phyloP scores from a whole-genome alignment of 441 rosid genomes.

The Populus hybrid region DNA sequence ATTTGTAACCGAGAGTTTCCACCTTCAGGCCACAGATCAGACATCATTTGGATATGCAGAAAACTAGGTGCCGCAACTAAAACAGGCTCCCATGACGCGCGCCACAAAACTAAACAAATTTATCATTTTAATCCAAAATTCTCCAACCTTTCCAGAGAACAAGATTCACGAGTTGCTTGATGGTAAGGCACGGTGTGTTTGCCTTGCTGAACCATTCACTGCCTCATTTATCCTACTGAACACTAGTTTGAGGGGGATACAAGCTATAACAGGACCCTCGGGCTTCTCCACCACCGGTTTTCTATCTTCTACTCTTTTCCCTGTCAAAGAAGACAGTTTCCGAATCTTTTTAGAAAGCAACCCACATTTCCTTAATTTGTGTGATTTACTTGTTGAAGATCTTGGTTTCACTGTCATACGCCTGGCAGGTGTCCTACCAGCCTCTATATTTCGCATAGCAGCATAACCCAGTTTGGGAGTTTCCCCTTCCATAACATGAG shows the following conservation, averaged over 20 bases:
- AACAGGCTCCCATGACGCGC: not conserved
- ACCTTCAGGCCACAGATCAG: slow-evolving; percentile 1
- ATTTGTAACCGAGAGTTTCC: slow-evolving; percentile 24
- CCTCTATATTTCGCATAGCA: slow-evolving; percentile 29
- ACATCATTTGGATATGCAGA: not conserved
- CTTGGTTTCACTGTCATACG: slow-evolving; percentile 23
- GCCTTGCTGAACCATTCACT: slow-evolving; percentile 65
- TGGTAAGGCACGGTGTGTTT: slow-evolving; percentile 41
- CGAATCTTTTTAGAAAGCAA: slow-evolving; percentile 60
- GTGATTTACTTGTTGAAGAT: slow-evolving; percentile 35
- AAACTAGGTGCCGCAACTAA: not conserved
- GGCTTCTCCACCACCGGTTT: slow-evolving; percentile 46
- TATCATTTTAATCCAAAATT: slow-evolving; percentile 20
- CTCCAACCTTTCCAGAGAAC: slow-evolving; percentile 19
- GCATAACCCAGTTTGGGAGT: slow-evolving; percentile 21
- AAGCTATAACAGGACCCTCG: slow-evolving; percentile 62
- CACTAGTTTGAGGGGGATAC: slow-evolving; percentile 82
- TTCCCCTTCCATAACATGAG: slow-evolving; percentile 10
- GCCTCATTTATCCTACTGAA: slow-evolving; percentile 90
- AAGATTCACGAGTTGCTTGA: slow-evolving; percentile 32
- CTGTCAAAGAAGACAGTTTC: slow-evolving; percentile 72
- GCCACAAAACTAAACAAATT: slow-evolving; percentile 3
- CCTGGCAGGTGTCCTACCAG: slow-evolving; percentile 35
- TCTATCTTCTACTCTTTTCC: slow-evolving; percentile 47
- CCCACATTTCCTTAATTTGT: slow-evolving; percentile 48